Evolutionary conservation across 768 basidiomycete genomes (phyloP).

Genomic region (Ramaria sp.): DNA sequence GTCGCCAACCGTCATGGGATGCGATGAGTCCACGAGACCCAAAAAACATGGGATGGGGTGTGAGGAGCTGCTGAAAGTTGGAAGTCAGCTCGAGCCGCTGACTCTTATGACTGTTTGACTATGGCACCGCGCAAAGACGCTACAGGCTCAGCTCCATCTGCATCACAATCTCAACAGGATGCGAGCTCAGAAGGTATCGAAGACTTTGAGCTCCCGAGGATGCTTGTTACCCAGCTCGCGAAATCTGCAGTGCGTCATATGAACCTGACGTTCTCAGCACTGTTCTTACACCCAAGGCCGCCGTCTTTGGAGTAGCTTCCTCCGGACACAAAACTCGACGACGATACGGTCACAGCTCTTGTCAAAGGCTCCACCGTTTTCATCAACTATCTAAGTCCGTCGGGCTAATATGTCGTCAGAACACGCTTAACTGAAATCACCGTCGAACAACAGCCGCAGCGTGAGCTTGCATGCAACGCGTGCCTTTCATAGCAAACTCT

Average conservation of each 20-base stretch:
- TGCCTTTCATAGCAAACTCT: not conserved
- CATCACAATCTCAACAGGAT: conserved; percentile 72
- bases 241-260: conserved; percentile 57
- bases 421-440: not conserved
- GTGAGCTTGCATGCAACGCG: conserved; percentile 22
- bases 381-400: conserved; percentile 83
- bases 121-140: conserved; percentile 50
- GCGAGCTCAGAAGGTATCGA: conserved; percentile 78
- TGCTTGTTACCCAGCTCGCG: conserved; percentile 72
- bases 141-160: conserved; percentile 32
- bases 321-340: conserved; percentile 77
- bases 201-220: conserved; percentile 81
- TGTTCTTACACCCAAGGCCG: not conserved
- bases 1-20: too few species aligned
- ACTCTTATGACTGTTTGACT: not conserved
- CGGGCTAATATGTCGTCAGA: not conserved
- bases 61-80: too few species aligned
- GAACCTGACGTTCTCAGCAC: not conserved
- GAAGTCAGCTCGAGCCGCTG: too few species aligned
- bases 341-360: conserved; percentile 77
- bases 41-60: too few species aligned
- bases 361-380: conserved; percentile 89
- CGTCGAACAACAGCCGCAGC: conserved; percentile 31
- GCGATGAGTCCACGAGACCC: too few species aligned
- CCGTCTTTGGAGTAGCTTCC: conserved; percentile 52